Conservation (phyloP, 495 filamentous ascomycete species). For the Aspergillus diversus region DNA sequence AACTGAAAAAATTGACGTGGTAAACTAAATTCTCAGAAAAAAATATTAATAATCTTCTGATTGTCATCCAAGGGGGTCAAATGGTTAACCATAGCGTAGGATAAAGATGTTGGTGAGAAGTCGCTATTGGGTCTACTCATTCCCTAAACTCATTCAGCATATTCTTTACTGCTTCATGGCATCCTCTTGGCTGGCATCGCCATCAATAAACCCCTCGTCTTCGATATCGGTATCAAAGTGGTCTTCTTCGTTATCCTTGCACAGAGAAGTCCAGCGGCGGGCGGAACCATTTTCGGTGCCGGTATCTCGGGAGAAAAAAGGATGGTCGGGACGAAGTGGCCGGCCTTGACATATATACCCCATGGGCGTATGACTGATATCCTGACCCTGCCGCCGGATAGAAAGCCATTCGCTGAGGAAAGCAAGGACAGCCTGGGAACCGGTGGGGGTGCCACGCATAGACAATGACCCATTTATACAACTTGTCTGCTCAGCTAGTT, state of each 20-base stretch:
- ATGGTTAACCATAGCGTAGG: no score
- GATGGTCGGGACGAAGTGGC: slow-evolving; percentile 38
- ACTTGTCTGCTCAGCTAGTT: not conserved
- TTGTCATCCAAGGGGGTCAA: no score
- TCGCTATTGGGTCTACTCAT: no score
- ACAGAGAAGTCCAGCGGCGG: not conserved
- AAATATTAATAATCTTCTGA: no score
- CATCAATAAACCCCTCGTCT: not conserved
- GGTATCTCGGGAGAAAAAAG: slow-evolving; percentile 40
- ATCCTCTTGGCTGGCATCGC: not conserved
- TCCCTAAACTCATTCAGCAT: not conserved
- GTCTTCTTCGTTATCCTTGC: not conserved
- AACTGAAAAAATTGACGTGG: no score
- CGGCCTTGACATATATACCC: slow-evolving; percentile 53
- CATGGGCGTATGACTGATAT: slow-evolving; percentile 57
- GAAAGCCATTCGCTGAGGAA: slow-evolving; percentile 58
- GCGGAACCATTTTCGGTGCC: not conserved
- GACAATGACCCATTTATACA: not conserved
- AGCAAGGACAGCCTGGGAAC: not conserved
- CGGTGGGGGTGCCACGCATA: not conserved
- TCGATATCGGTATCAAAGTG: slow-evolving; percentile 2
- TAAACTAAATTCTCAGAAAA: no score
- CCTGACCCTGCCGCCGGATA: slow-evolving; percentile 52
- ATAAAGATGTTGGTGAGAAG: no score
- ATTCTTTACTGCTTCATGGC: not conserved